Percentiles rank a stretch among this genome's conserved stretches.
Evolutionary conservation across 2,329 filamentous ascomycete genomes (phyloP).

Genomic region (Arthrinium phaeospermum): DNA sequence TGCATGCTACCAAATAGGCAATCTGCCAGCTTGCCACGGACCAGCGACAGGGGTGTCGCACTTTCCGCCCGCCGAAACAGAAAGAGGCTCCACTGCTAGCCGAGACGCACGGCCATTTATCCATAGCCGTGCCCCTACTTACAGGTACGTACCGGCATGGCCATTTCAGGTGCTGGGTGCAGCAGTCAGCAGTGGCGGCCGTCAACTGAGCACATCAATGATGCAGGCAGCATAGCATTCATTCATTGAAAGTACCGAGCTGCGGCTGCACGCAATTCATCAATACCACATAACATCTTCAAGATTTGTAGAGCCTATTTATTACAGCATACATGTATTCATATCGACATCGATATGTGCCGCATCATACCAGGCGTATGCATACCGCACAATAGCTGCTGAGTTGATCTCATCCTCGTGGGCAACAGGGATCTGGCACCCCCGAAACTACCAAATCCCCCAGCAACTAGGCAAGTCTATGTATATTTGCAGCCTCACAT

Average conservation of each 20-base stretch:
- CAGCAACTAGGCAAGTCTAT: not conserved
- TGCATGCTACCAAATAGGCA: conserved; percentile 4
- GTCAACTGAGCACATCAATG: not conserved
- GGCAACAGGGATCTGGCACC: not conserved
- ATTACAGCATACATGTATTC: not conserved
- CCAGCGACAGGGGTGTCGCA: not conserved
- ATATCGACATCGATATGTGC: not conserved
- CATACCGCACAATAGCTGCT: too few species aligned
- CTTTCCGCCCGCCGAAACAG: not conserved
- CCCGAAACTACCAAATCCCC: not conserved
- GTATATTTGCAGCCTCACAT: not conserved
- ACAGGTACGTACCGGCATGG: not conserved
- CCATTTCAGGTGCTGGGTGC: not conserved
- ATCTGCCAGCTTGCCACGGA: not conserved
- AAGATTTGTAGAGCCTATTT: not conserved
- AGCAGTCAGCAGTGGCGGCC: not conserved
- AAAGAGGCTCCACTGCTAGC: conserved; percentile 7
- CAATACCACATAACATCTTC: not conserved
- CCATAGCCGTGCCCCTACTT: not conserved
- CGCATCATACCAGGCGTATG: not conserved
- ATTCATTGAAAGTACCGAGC: not conserved
- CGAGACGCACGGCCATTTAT: conserved; percentile 9
- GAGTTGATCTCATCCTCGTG: not conserved
- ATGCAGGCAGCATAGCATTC: not conserved
- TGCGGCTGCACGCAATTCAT: not conserved